Percentiles rank a stretch among this genome's conserved stretches.
Evolutionary conservation across 1,284 basidiomycete genomes (phyloP).

Genomic region (Xerocomus nothofagi): DNA sequence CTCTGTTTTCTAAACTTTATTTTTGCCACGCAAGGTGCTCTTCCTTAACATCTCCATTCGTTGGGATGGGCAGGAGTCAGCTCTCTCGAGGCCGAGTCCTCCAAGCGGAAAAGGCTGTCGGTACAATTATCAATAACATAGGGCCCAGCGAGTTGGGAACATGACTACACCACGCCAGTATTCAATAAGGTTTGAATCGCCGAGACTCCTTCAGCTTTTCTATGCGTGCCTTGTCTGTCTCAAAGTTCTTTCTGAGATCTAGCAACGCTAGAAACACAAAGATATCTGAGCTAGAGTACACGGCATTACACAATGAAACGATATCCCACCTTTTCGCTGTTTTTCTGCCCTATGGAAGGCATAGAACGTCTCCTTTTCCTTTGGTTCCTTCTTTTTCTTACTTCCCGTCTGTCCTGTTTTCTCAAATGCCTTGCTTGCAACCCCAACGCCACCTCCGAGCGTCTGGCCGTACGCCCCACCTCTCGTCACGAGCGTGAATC

Average conservation of each 20-base stretch:
- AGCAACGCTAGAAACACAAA: conserved; percentile 42
- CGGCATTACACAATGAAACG: neutral
- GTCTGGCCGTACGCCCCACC: conserved; percentile 88
- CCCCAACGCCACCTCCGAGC: conserved; percentile 74
- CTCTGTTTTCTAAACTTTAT: neutral
- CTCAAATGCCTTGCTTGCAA: conserved; percentile 76
- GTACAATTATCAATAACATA: neutral
- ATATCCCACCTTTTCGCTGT: conserved; percentile 72
- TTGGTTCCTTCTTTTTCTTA: conserved; percentile 63
- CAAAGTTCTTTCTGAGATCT: conserved; percentile 79
- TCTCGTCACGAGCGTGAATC: conserved; percentile 86
- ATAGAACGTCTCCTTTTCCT: conserved; percentile 80
- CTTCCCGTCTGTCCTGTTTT: conserved; percentile 52
- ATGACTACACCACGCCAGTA: neutral
- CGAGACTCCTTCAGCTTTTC: conserved; percentile 78
- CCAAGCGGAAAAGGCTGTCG: neutral
- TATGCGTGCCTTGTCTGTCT: conserved; percentile 85
- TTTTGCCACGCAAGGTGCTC: too few relatives aligned
- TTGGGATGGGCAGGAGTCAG: neutral
- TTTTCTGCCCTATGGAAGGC: conserved; percentile 87
- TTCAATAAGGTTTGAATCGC: conserved; percentile 82
- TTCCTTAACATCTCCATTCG: neutral
- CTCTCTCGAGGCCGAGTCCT: neutral
- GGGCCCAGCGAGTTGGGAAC: neutral
- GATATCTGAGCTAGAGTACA: conserved; percentile 3